Evolutionary conservation across 2,329 filamentous ascomycete genomes (phyloP).

Genomic region (Verticillium zaregamsianum): DNA sequence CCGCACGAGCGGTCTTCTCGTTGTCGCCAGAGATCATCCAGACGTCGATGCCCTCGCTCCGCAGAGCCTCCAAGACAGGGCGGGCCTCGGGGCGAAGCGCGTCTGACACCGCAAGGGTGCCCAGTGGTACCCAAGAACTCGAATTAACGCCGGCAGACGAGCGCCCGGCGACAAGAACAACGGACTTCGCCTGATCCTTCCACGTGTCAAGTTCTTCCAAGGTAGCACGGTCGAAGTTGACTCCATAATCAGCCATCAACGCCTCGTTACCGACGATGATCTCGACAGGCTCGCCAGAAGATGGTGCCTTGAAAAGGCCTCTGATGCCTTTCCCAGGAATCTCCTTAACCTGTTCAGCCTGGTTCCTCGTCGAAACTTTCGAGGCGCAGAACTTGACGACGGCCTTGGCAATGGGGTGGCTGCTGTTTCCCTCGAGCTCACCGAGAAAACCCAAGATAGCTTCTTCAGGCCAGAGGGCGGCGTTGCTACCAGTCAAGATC

Average conservation of each 20-base stretch:
- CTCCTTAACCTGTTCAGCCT: constrained; percentile 52
- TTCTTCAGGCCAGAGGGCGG: constrained; percentile 10
- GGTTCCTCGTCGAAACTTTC: constrained; percentile 21
- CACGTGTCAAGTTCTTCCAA: constrained; percentile 43
- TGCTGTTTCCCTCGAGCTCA: constrained; percentile 65
- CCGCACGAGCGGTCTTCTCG: constrained; percentile 73
- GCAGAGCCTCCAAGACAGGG: constrained; percentile 60
- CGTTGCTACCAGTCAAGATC: constrained; percentile 31
- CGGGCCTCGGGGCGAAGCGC: constrained; percentile 71
- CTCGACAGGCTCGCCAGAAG: constrained; percentile 31
- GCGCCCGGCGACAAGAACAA: constrained; percentile 52
- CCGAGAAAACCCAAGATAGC: constrained; percentile 50
- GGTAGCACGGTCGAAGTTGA: constrained; percentile 32
- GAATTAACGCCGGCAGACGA: constrained; percentile 3
- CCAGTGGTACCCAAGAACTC: constrained; percentile 47
- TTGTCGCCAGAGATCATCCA: constrained; percentile 97
- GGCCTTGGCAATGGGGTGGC: constrained; percentile 70
- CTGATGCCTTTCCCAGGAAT: constrained; percentile 68
- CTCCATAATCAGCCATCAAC: constrained; percentile 52
- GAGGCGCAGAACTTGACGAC: constrained; percentile 57
- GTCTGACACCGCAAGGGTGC: constrained; percentile 74
- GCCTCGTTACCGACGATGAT: constrained; percentile 70
- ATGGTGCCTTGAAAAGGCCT: constrained; percentile 38
- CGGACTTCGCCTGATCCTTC: constrained; percentile 61
- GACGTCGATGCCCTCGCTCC: constrained; percentile 63